Percentiles rank a stretch among this genome's conserved stretches.
Evolutionary conservation across 2,329 filamentous ascomycete species (phyloP).

Genomic region (Colletotrichum paranaense): DNA sequence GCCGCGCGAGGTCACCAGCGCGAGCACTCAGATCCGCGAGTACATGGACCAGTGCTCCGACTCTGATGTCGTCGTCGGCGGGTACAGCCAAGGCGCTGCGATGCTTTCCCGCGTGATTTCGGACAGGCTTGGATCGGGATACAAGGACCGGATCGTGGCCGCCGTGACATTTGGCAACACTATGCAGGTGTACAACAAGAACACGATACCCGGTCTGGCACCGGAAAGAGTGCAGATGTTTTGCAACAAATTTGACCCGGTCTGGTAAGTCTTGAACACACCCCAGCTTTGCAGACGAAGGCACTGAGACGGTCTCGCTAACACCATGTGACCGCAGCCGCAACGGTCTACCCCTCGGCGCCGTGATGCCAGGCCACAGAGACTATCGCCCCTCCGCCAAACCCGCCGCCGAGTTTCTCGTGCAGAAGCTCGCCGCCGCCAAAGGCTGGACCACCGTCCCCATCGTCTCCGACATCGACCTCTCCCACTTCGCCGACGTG

Average conservation of each 20-base stretch:
- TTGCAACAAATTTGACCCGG: not conserved
- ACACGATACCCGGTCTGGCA: not conserved
- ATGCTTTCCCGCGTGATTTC: not conserved
- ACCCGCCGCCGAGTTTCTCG: not conserved
- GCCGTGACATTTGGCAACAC: not conserved
- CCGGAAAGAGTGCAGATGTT: not conserved
- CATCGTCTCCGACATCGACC: not conserved
- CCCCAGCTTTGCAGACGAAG: accelerated
- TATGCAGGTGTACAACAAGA: not conserved
- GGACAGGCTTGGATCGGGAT: not conserved
- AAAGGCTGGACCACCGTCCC: not conserved
- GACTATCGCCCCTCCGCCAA: not conserved
- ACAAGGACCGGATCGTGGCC: not conserved
- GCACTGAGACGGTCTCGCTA: not conserved
- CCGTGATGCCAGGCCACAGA: not conserved
- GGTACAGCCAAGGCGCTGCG: not conserved
- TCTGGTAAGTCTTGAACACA: not conserved
- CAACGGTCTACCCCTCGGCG: not conserved
- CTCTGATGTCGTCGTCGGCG: not conserved
- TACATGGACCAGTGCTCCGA: not conserved
- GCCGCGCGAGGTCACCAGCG: not conserved
- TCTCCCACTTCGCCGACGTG: not conserved
- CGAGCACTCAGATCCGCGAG: not conserved
- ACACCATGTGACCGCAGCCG: not conserved
- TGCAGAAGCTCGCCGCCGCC: not conserved